Evolutionary conservation across 2,329 filamentous ascomycete species (phyloP).

Genomic region (Fusarium mangiferae): DNA sequence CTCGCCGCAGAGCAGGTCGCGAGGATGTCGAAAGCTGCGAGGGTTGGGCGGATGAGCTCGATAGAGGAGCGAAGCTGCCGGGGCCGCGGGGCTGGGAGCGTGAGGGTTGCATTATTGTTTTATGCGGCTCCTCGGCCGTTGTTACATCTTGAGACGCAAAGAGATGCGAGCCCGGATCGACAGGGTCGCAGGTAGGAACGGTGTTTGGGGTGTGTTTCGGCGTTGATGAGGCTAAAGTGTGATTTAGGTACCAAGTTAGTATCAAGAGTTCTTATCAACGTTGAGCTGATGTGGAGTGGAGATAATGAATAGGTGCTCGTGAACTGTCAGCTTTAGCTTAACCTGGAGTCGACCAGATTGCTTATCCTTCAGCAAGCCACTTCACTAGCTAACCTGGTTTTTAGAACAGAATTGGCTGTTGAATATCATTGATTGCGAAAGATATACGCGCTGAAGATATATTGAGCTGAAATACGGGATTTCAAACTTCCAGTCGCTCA

Average conservation of each 20-base stretch:
- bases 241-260: background rate
- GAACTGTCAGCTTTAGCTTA: background rate
- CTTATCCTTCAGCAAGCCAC: constrained; percentile 1
- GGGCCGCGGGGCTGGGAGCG: constrained; percentile 60
- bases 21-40: constrained; percentile 43
- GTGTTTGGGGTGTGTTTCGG: constrained; percentile 5
- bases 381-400: constrained; percentile 17
- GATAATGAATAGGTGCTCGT: background rate
- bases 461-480: background rate
- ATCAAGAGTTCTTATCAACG: constrained; percentile 8
- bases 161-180: constrained; percentile 5
- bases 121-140: constrained; percentile 41
- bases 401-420: background rate
- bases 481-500: background rate
- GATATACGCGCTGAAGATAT: background rate
- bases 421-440: background rate
- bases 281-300: constrained; percentile 10
- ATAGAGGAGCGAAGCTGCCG: constrained; percentile 67
- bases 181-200: background rate
- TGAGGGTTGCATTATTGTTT: constrained; percentile 59
- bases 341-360: background rate
- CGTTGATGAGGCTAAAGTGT: background rate
- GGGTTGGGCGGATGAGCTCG: constrained; percentile 47
- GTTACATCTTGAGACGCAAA: constrained; percentile 56
- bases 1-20: constrained; percentile 50